Evolutionary conservation across 1,284 basidiomycete species (phyloP).

Genomic region (Malassezia sympodialis): DNA sequence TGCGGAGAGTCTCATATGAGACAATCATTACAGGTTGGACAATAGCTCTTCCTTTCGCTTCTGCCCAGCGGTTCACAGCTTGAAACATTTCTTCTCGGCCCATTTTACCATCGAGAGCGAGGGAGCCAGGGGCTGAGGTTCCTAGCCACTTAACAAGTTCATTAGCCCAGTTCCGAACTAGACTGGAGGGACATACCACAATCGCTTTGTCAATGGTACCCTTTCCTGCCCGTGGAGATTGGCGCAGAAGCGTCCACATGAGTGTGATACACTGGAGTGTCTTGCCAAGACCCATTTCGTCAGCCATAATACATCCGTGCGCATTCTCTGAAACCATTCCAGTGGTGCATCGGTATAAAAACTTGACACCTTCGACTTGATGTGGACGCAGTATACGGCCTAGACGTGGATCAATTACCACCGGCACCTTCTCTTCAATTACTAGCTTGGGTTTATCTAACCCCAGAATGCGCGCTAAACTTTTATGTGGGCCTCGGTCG

Average conservation of each 20-base stretch:
- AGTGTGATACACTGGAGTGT: slow-evolving; percentile 94
- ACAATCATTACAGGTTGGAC: slow-evolving; percentile 76
- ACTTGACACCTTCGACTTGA: slow-evolving; percentile 70
- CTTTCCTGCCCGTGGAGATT: slow-evolving; percentile 78
- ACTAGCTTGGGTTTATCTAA: slow-evolving; percentile 37
- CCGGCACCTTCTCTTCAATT: slow-evolving; percentile 67
- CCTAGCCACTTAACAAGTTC: slow-evolving; percentile 57
- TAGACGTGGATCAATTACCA: slow-evolving; percentile 87
- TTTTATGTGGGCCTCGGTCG: slow-evolving; percentile 69
- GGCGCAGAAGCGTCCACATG: slow-evolving; percentile 92
- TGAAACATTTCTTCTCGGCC: slow-evolving; percentile 44
- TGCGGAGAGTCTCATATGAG: slow-evolving; percentile 84
- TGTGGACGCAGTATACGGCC: slow-evolving; percentile 54
- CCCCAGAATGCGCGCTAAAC: slow-evolving; percentile 71
- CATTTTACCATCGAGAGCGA: slow-evolving; percentile 43
- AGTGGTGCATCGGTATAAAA: slow-evolving; percentile 88
- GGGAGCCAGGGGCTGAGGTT: slow-evolving; percentile 32
- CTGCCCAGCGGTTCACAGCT: slow-evolving; percentile 41
- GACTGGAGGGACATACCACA: slow-evolving; percentile 89
- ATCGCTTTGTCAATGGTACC: slow-evolving; percentile 92
- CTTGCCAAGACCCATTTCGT: slow-evolving; percentile 86
- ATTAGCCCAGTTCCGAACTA: slow-evolving; percentile 98
- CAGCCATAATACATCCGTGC: slow-evolving; percentile 98
- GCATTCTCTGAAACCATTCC: slow-evolving; percentile 85
- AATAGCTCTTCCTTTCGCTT: slow-evolving; percentile 33